Evolutionary conservation across 257 asterid species (phyloP).

Genomic region (Primulina tabacum): DNA sequence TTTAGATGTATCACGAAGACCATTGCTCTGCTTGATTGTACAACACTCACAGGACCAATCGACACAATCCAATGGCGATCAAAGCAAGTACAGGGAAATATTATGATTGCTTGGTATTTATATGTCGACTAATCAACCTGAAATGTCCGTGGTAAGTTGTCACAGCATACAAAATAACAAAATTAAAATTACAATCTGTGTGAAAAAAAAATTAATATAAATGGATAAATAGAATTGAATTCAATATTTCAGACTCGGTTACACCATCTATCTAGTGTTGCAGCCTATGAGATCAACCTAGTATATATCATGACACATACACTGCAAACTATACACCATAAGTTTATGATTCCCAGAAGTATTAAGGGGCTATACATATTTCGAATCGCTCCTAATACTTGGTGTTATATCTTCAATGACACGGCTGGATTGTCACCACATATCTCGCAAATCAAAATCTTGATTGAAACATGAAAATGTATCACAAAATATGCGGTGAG

Average conservation of each 20-base stretch:
- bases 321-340: background rate
- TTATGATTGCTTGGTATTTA: no score
- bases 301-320: background rate
- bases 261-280: background rate
- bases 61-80: no score
- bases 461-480: background rate
- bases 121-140: no score
- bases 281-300: background rate
- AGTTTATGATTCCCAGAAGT: background rate
- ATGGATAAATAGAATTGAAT: background rate
- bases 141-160: no score
- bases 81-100: no score
- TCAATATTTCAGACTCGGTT: background rate
- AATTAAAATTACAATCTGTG: background rate
- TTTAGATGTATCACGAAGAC: no score
- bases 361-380: background rate
- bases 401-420: background rate
- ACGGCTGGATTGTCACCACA: background rate
- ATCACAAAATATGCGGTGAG: background rate
- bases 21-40: no score
- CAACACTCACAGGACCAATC: no score
- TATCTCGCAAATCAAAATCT: background rate
- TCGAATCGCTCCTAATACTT: background rate
- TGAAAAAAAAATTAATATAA: no score
- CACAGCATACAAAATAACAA: no score